These are phyloP conservation scores for Zymoseptoria tritici DNA, from an alignment of 2,329 filamentous ascomycete species.

Conservation along the genomic window DNA sequence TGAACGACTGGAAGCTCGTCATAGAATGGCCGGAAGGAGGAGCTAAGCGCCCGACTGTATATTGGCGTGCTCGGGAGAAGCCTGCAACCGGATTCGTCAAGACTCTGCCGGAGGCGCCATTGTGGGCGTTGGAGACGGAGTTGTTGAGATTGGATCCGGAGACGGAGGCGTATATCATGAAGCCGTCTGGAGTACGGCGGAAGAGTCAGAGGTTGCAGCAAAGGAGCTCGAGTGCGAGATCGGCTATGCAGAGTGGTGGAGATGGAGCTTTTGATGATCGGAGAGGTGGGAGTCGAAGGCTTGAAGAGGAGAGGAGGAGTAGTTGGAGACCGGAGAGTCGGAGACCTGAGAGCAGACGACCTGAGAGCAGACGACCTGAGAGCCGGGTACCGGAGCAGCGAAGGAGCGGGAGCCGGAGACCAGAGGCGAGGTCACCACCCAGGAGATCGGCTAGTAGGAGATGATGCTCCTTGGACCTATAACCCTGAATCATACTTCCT, in stretches of 20 bases:
- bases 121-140: conserved; percentile 39
- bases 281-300: not conserved
- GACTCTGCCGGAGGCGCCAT: conserved; percentile 38
- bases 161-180: conserved; percentile 35
- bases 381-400: not conserved
- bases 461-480: not conserved
- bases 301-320: not conserved
- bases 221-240: not conserved
- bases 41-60: conserved; percentile 33
- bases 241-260: not conserved
- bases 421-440: not conserved
- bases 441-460: not conserved
- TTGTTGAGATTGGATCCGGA: conserved; percentile 35
- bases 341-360: not conserved
- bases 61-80: conserved; percentile 35
- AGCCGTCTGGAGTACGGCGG: conserved; percentile 14
- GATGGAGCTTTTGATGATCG: not conserved
- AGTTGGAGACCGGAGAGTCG: not conserved
- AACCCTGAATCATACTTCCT: not conserved
- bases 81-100: conserved; percentile 32
- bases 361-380: not conserved
- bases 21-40: conserved; percentile 36
- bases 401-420: not conserved
- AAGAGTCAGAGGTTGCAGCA: conserved; percentile 7
- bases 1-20: conserved; percentile 42